Conservation (phyloP, 2,329 filamentous ascomycete genomes). For the Macrophomina phaseolina region DNA sequence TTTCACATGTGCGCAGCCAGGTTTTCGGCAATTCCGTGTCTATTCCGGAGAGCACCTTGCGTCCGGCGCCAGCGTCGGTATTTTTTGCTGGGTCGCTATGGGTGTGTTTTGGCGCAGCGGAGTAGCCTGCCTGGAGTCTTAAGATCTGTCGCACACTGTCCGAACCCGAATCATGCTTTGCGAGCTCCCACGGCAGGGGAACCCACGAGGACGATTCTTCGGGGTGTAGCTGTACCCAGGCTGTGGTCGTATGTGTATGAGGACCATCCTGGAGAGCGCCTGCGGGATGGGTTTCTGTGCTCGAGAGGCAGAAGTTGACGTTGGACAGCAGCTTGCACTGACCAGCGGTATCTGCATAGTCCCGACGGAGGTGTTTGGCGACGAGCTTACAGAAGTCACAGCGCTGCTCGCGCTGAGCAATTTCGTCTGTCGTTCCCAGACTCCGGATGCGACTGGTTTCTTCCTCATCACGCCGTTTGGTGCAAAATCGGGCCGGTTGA, state of each 20-base stretch:
- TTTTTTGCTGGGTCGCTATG: neutral
- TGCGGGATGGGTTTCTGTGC: neutral
- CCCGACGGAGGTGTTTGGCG: neutral
- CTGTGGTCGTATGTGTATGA: neutral
- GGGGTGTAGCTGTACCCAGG: neutral
- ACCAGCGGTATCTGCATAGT: neutral
- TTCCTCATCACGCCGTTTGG: neutral
- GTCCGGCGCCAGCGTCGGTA: neutral
- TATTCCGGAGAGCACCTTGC: neutral
- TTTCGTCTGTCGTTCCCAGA: neutral
- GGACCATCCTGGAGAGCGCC: neutral
- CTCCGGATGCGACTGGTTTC: neutral
- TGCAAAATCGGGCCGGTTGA: neutral
- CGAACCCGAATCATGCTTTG: neutral
- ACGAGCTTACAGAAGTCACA: neutral
- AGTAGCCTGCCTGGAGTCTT: neutral
- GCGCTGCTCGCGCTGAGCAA: neutral
- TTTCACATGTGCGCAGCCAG: neutral
- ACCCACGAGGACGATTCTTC: neutral
- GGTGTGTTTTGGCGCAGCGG: neutral
- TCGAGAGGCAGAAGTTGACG: neutral
- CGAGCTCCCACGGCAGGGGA: neutral
- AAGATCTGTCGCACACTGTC: neutral
- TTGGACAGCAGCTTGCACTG: neutral
- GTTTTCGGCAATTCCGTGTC: neutral